A percentile compares a stretch with the other conserved stretches of the same genome.
These are phyloP conservation scores for Backusella sp. DNA, from an alignment of 192 early-diverging fungal genomes.

Conservation along the genomic window DNA sequence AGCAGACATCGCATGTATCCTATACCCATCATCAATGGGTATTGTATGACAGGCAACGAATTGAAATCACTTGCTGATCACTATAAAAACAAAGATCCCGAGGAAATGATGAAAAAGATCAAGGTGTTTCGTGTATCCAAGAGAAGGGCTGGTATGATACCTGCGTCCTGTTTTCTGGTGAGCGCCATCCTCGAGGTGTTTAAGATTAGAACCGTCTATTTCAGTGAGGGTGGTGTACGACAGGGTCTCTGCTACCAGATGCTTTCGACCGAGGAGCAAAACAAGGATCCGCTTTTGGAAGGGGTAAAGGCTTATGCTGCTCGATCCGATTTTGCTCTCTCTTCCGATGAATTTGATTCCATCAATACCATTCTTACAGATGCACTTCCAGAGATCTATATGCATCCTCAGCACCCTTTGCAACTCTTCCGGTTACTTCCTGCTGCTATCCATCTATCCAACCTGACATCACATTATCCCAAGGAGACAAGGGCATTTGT, in stretches of 20 bases:
- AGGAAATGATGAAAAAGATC: constrained; percentile 22
- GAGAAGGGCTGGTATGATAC: constrained; percentile 51
- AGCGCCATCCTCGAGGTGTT: constrained; percentile 44
- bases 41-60: constrained; percentile 39
- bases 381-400: constrained; percentile 30
- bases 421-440: constrained; percentile 45
- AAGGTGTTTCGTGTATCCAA: constrained; percentile 53
- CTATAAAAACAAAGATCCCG: constrained; percentile 35
- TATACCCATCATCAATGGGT: constrained; percentile 58
- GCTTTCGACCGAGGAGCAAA: constrained; percentile 34
- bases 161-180: constrained; percentile 50
- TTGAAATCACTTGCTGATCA: constrained; percentile 35
- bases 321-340: constrained; percentile 30
- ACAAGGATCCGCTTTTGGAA: constrained; percentile 48
- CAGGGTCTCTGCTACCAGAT: constrained; percentile 53
- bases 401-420: constrained; percentile 19
- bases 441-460: constrained; percentile 33
- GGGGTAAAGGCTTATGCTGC: constrained; percentile 41
- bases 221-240: constrained; percentile 58
- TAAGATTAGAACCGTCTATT: constrained; percentile 39
- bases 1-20: constrained; percentile 37
- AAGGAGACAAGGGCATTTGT: constrained; percentile 53
- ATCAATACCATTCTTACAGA: constrained; percentile 22
- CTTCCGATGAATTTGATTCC: constrained; percentile 25
- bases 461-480: constrained; percentile 27